These are phyloP conservation scores for Paramecium octaurelia DNA, from an alignment of 73 alveolate species.

Conservation along the genomic window DNA sequence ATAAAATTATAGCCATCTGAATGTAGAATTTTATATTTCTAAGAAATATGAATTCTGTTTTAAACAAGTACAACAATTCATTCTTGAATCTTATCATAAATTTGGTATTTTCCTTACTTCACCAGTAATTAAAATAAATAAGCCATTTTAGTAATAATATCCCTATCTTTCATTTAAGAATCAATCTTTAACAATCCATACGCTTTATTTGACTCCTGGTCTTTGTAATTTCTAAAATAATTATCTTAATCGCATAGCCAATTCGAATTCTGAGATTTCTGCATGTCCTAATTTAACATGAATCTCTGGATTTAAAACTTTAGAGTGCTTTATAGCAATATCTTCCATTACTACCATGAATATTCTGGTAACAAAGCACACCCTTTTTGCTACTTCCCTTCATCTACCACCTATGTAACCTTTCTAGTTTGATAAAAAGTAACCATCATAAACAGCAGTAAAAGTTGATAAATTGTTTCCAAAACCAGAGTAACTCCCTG, in stretches of 20 bases:
- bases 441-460: constrained; percentile 21
- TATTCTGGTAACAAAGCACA: neutral
- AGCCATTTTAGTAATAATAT: neutral
- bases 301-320: neutral
- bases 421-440: neutral
- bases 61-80: neutral
- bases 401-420: constrained; percentile 12
- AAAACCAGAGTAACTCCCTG: neutral
- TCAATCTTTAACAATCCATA: neutral
- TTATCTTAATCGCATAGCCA: neutral
- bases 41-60: neutral
- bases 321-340: neutral
- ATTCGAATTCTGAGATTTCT: neutral
- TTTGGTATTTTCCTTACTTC: neutral
- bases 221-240: neutral
- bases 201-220: neutral
- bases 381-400: neutral
- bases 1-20: constrained; percentile 31
- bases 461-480: neutral
- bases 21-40: neutral
- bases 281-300: neutral
- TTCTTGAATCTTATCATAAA: neutral
- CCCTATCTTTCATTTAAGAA: neutral
- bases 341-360: neutral
- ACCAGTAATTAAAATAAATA: neutral